Evolutionary conservation across 176 grass and related monocot species (phyloP).

Genomic region (Carex parvula): DNA sequence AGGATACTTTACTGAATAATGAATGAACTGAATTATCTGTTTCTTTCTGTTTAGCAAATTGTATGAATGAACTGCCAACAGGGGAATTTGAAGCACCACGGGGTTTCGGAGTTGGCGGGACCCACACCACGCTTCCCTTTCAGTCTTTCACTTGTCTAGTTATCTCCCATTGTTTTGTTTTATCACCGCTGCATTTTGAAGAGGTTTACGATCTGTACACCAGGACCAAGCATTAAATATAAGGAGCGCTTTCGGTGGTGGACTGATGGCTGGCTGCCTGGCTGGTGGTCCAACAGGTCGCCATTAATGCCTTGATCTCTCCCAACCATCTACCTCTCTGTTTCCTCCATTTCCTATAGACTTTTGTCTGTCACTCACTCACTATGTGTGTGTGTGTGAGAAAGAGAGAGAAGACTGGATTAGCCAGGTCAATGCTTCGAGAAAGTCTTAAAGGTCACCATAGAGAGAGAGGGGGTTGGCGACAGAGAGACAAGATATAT

Average conservation of each 20-base stretch:
- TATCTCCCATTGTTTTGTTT: not conserved
- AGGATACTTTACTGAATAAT: not conserved
- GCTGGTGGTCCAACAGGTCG: not conserved
- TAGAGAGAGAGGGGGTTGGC: not conserved
- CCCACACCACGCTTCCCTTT: not conserved
- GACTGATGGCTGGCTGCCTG: not conserved
- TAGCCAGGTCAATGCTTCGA: constrained; percentile 15
- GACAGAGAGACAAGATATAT: constrained; percentile 1
- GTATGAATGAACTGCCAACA: not conserved
- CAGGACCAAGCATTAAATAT: not conserved
- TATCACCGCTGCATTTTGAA: not conserved
- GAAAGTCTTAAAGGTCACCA: not conserved
- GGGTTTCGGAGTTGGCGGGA: not conserved
- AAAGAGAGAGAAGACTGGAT: not conserved
- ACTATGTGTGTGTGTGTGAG: not conserved
- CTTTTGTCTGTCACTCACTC: not conserved
- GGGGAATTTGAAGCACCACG: not conserved
- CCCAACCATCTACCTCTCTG: constrained; percentile 2
- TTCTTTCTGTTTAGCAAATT: not conserved
- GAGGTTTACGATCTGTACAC: not conserved
- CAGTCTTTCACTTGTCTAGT: not conserved
- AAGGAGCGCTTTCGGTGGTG: not conserved
- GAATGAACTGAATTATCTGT: not conserved
- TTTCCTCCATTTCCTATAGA: not conserved
- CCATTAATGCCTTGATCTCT: constrained; percentile 14